A percentile compares a stretch with the other conserved stretches of the same genome.
Conservation (phyloP, 2,329 filamentous ascomycete species). For the Aspergillus fumigatiaffinis region DNA sequence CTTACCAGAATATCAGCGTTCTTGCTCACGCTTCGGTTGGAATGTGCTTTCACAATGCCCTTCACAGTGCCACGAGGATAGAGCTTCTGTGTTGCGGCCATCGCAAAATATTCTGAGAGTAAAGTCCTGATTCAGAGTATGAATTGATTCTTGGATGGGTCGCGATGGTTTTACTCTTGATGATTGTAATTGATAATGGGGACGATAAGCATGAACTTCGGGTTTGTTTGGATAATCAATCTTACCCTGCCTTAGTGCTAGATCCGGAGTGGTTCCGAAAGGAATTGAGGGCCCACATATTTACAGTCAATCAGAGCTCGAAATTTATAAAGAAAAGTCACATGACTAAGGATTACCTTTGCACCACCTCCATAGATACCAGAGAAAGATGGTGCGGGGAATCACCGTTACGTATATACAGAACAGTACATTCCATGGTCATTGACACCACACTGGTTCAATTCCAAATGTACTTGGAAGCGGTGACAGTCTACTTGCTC, state of each 20-base stretch:
- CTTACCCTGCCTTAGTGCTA: not conserved
- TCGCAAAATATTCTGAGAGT: slow-evolving; percentile 23
- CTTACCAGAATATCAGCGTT: slow-evolving; percentile 80
- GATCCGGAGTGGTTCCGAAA: too few species aligned
- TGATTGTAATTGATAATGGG: not conserved
- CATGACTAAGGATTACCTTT: not conserved
- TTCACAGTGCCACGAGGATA: slow-evolving; percentile 83
- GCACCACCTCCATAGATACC: too few species aligned
- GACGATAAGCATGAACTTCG: not conserved
- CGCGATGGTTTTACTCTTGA: slow-evolving; percentile 1
- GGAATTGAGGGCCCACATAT: too few species aligned
- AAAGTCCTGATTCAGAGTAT: not conserved
- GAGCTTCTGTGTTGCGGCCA: slow-evolving; percentile 65
- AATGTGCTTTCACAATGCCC: slow-evolving; percentile 86
- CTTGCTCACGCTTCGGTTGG: slow-evolving; percentile 73
- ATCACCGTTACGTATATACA: not conserved
- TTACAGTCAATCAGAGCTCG: not conserved
- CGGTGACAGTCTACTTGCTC: not conserved
- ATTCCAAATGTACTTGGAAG: not conserved
- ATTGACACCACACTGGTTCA: not conserved
- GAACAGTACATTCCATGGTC: slow-evolving; percentile 2
- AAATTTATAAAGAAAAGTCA: too few species aligned
- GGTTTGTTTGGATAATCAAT: not conserved
- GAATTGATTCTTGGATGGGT: not conserved
- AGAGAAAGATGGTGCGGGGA: not conserved